phyloP scores from a whole-genome alignment of 1,139 yeast species.

The Yamadazyma epiphylla region DNA sequence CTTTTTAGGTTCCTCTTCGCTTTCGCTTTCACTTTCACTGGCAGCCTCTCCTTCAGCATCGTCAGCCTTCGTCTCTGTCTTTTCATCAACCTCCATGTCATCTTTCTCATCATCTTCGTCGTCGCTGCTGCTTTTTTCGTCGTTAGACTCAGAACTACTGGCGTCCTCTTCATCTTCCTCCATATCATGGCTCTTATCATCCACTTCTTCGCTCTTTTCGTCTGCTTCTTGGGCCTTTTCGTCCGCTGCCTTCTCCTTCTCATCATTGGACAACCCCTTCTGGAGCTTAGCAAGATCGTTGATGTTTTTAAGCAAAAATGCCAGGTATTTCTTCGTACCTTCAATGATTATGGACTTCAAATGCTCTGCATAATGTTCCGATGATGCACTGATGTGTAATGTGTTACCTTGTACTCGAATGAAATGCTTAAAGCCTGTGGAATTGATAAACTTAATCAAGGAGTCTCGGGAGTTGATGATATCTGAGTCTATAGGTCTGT shows the following conservation, averaged over 20 bases:
- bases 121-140: constrained; percentile 7
- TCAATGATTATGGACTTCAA: constrained; percentile 24
- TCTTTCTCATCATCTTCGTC: constrained; percentile 2
- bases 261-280: constrained; percentile 3
- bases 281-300: constrained; percentile 19
- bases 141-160: constrained; percentile 4
- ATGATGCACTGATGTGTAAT: constrained; percentile 9
- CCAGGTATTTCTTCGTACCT: constrained; percentile 22
- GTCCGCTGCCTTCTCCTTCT: constrained; percentile 2
- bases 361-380: constrained; percentile 9
- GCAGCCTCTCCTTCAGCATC: too few species aligned
- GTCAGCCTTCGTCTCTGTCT: constrained; percentile 7
- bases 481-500: constrained; percentile 8
- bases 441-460: constrained; percentile 6
- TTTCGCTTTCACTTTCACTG: constrained; percentile 3
- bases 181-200: not conserved
- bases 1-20: constrained; percentile 2
- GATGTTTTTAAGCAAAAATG: constrained; percentile 22
- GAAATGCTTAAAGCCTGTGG: constrained; percentile 7
- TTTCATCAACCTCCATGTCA: constrained; percentile 4
- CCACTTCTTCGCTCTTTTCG: constrained; percentile 1
- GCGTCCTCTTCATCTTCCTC: constrained; percentile 1
- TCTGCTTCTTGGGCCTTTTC: constrained; percentile 2
- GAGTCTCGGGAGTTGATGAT: constrained; percentile 8
- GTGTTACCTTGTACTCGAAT: constrained; percentile 10